Conservation (phyloP, 2,329 filamentous ascomycete species). For the Diplodia scrobiculata region DNA sequence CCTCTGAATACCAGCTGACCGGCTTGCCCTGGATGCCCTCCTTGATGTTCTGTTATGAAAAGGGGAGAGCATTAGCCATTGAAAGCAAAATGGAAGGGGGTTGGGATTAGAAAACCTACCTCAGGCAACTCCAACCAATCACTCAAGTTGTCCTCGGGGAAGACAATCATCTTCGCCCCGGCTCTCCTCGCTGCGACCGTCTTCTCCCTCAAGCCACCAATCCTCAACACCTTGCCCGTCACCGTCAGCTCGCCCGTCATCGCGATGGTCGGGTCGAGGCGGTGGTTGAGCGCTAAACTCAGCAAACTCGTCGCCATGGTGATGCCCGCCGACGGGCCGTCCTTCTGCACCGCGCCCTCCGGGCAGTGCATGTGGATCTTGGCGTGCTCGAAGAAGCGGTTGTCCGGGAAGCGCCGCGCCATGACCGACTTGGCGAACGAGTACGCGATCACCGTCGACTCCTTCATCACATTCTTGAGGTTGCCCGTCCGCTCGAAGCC, state of each 20-base stretch:
- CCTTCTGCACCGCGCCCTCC: slow-evolving; percentile 93
- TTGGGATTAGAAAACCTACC: slow-evolving; percentile 60
- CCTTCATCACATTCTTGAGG: slow-evolving; percentile 95
- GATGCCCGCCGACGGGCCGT: slow-evolving; percentile 78
- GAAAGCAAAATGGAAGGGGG: not conserved
- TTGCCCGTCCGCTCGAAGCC: slow-evolving; percentile 91
- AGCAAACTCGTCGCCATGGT: slow-evolving; percentile 97
- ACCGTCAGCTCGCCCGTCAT: slow-evolving; percentile 98
- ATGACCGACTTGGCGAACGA: slow-evolving; percentile 91
- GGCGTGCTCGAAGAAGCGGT: slow-evolving; percentile 94
- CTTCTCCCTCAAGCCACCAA: slow-evolving; percentile 93
- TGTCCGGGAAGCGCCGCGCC: slow-evolving; percentile 81
- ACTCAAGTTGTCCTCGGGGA: slow-evolving; percentile 91
- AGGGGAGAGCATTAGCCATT: not conserved
- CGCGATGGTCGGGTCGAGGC: slow-evolving; percentile 81
- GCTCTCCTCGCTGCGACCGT: slow-evolving; percentile 91
- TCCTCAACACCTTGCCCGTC: slow-evolving; percentile 92
- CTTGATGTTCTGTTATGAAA: slow-evolving; percentile 80
- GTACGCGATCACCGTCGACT: slow-evolving; percentile 92
- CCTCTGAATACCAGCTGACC: slow-evolving; percentile 89
- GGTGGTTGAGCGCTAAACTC: slow-evolving; percentile 76
- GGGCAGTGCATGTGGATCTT: slow-evolving; percentile 95
- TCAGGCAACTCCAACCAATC: slow-evolving; percentile 97
- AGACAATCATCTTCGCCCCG: slow-evolving; percentile 89
- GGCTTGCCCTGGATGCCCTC: slow-evolving; percentile 89